phyloP scores from a whole-genome alignment of 768 basidiomycete genomes.

The Lactarius deliciosus region DNA sequence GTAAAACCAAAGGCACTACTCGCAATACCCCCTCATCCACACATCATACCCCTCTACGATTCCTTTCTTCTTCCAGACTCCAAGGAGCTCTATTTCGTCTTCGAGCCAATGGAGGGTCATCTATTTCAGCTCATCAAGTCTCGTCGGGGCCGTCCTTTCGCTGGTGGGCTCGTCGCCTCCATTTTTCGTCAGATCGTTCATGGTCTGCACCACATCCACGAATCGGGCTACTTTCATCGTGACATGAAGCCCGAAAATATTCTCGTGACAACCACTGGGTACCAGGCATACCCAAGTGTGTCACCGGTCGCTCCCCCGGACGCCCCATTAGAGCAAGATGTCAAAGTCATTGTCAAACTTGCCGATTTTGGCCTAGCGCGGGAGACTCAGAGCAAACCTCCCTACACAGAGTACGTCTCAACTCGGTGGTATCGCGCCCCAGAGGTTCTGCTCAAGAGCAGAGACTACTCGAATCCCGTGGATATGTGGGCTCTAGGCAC shows the following conservation, averaged over 20 bases:
- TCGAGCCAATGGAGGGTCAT: conserved; percentile 99
- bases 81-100: conserved; percentile 98
- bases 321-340: conserved; percentile 82
- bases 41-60: conserved; percentile 98
- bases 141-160: conserved; percentile 90
- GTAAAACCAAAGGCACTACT: conserved; percentile 71
- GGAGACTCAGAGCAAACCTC: conserved; percentile 82
- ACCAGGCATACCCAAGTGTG: conserved; percentile 85
- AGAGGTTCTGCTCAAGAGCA: conserved; percentile 88
- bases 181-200: conserved; percentile 91
- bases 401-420: conserved; percentile 98
- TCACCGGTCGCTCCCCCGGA: conserved; percentile 65
- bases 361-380: conserved; percentile 98
- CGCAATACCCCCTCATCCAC: conserved; percentile 91
- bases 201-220: conserved; percentile 91
- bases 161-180: conserved; percentile 93
- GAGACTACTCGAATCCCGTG: conserved; percentile 94
- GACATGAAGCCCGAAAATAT: conserved; percentile 99
- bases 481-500: conserved; percentile 99
- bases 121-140: conserved; percentile 99
- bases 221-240: conserved; percentile 93
- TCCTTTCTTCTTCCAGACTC: conserved; percentile 95
- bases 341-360: conserved; percentile 94
- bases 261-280: conserved; percentile 94
- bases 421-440: conserved; percentile 99